Evolutionary conservation across 1,284 basidiomycete species (phyloP).

Genomic region (Ustilago shanxiensis): DNA sequence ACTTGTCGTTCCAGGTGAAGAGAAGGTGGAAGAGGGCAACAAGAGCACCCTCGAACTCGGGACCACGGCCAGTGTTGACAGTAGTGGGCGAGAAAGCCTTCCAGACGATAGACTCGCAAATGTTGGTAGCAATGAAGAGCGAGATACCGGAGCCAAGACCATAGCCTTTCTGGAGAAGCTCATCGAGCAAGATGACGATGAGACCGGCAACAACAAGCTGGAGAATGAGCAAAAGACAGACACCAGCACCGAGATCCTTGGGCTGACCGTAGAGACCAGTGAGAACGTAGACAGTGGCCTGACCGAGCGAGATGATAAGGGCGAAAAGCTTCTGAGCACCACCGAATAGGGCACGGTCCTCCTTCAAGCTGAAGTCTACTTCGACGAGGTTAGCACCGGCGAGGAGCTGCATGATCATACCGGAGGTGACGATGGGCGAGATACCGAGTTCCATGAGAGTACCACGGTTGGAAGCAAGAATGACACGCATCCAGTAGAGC

Average conservation of each 20-base stretch:
- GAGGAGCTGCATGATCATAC: conserved; percentile 99
- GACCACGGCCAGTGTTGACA: conserved; percentile 96
- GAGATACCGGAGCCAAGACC: conserved; percentile 98
- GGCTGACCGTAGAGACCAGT: conserved; percentile 97
- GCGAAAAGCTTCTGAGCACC: conserved; percentile 98
- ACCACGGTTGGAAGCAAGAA: conserved; percentile 96
- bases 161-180: conserved; percentile 98
- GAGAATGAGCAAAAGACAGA: conserved; percentile 92
- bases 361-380: conserved; percentile 96
- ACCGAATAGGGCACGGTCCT: conserved; percentile 94
- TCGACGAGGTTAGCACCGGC: conserved; percentile 98
- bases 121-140: conserved; percentile 99
- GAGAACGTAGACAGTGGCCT: conserved; percentile 96
- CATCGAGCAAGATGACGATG: conserved; percentile 97
- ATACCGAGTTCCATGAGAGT: conserved; percentile 99
- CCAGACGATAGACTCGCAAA: conserved; percentile 99
- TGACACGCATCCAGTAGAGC: conserved; percentile 99
- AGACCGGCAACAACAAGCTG: conserved; percentile 93
- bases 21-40: conserved; percentile 96
- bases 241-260: conserved; percentile 91
- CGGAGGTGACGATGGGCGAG: conserved; percentile 91
- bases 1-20: conserved; percentile 99
- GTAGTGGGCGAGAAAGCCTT: conserved; percentile 99
- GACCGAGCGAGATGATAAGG: conserved; percentile 93
- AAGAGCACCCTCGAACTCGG: conserved; percentile 97